A percentile compares a stretch with the other conserved stretches of the same genome.
These are phyloP conservation scores for Xylariaceae sp. DNA, from an alignment of 2,329 filamentous ascomycete genomes.

Conservation along the genomic window DNA sequence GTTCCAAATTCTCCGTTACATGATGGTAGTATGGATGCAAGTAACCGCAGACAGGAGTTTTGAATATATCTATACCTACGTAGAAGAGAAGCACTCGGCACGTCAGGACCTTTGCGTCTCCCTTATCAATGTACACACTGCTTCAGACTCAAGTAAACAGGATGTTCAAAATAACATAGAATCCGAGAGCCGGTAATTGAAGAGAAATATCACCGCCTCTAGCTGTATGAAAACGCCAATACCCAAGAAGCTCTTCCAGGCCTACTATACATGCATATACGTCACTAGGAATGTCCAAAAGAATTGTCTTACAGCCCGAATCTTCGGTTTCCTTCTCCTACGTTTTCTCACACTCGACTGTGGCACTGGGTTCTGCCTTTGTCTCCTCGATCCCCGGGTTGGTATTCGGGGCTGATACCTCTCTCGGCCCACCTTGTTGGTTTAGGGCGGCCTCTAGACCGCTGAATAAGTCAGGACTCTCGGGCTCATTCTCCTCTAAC, in stretches of 20 bases:
- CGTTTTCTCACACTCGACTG: background rate
- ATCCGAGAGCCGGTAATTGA: background rate
- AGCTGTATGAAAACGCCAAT: background rate
- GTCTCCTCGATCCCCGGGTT: conserved; percentile 12
- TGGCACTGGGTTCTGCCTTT: background rate
- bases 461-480: conserved; percentile 49
- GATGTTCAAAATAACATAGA: background rate
- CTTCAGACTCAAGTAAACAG: too few relatives aligned
- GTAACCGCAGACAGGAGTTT: too few relatives aligned
- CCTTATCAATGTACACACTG: too few relatives aligned
- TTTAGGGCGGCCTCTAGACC: conserved; percentile 50
- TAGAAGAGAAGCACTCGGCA: too few relatives aligned
- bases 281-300: background rate
- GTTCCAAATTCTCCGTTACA: too few relatives aligned
- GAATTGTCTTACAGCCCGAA: too few relatives aligned
- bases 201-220: background rate
- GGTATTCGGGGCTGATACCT: conserved; percentile 2
- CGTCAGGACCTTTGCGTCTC: too few relatives aligned
- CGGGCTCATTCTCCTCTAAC: conserved; percentile 37
- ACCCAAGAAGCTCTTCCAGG: background rate
- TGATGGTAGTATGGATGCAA: too few relatives aligned
- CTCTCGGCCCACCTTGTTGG: conserved; percentile 38
- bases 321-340: background rate
- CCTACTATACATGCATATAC: background rate
- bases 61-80: too few relatives aligned